phyloP scores from a whole-genome alignment of 1,284 basidiomycete species.

The Rhodofomes roseus region DNA sequence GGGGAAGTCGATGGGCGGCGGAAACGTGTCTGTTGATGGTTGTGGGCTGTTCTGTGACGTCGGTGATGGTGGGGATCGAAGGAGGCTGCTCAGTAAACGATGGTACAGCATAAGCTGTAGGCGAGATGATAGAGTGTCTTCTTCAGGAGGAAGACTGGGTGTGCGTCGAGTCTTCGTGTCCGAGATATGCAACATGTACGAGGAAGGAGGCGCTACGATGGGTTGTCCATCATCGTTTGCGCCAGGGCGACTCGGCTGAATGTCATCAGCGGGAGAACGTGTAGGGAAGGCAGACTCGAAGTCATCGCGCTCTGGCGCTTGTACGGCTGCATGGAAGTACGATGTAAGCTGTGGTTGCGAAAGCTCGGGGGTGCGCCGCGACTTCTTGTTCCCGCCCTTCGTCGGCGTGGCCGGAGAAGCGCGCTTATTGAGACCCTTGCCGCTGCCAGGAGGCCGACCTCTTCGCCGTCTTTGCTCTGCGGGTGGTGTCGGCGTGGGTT shows the following conservation, averaged over 20 bases:
- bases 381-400: constrained; percentile 26
- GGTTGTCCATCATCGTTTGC: not conserved
- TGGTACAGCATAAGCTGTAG: constrained; percentile 86
- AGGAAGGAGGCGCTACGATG: not conserved
- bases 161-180: constrained; percentile 76
- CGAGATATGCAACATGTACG: constrained; percentile 47
- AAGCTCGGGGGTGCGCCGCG: constrained; percentile 8
- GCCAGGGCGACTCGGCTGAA: not conserved
- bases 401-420: constrained; percentile 15
- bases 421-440: constrained; percentile 13
- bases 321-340: constrained; percentile 20
- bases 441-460: not conserved
- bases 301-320: not conserved
- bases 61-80: constrained; percentile 28
- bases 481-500: constrained; percentile 17
- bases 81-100: constrained; percentile 57
- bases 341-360: constrained; percentile 21
- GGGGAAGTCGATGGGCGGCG: constrained; percentile 46
- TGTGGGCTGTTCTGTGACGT: not conserved
- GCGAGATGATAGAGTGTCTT: constrained; percentile 62
- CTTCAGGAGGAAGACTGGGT: constrained; percentile 52
- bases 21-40: not conserved
- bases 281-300: not conserved
- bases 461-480: not conserved
- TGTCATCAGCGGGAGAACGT: not conserved